Percentiles rank a stretch among this genome's conserved stretches.
These are phyloP conservation scores for Gossypium turneri DNA, from an alignment of 345 rosid species.

Conservation along the genomic window DNA sequence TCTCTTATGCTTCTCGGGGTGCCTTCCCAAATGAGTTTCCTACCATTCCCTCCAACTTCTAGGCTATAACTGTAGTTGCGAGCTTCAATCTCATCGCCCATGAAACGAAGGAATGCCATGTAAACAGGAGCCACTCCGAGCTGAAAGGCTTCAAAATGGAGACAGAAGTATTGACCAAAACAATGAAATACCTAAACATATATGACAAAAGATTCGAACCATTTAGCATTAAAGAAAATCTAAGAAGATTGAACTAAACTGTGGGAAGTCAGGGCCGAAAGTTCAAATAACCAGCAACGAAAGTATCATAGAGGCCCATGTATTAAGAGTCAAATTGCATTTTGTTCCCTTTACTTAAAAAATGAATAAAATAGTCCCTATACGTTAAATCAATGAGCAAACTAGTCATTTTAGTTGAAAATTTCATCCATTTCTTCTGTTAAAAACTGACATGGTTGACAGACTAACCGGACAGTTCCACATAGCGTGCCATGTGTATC, in stretches of 20 bases:
- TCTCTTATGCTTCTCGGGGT: conserved; percentile 88
- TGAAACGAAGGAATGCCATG: conserved; percentile 92
- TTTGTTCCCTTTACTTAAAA: too few species aligned
- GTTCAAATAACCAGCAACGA: background rate
- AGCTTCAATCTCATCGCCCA: conserved; percentile 95
- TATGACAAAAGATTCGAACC: conserved; percentile 12
- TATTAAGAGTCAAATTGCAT: too few species aligned
- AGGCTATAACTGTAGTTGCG: conserved; percentile 88
- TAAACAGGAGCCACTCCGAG: conserved; percentile 97
- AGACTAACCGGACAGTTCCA: too few species aligned
- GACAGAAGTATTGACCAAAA: conserved; percentile 93
- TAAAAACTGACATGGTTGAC: too few species aligned
- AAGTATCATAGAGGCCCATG: too few species aligned
- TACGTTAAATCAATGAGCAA: too few species aligned
- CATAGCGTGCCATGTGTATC: too few species aligned
- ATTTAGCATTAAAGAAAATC: background rate
- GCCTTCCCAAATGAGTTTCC: conserved; percentile 94
- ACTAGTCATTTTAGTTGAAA: too few species aligned
- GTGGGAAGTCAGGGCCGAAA: background rate
- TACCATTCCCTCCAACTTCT: conserved; percentile 91
- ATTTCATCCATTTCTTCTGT: too few species aligned
- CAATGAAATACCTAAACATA: conserved; percentile 76
- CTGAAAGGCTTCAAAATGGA: conserved; percentile 97
- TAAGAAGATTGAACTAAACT: background rate
- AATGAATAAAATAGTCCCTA: too few species aligned